Evolutionary conservation across 2,329 filamentous ascomycete species (phyloP).

Genomic region (Drechmeria coniospora): DNA sequence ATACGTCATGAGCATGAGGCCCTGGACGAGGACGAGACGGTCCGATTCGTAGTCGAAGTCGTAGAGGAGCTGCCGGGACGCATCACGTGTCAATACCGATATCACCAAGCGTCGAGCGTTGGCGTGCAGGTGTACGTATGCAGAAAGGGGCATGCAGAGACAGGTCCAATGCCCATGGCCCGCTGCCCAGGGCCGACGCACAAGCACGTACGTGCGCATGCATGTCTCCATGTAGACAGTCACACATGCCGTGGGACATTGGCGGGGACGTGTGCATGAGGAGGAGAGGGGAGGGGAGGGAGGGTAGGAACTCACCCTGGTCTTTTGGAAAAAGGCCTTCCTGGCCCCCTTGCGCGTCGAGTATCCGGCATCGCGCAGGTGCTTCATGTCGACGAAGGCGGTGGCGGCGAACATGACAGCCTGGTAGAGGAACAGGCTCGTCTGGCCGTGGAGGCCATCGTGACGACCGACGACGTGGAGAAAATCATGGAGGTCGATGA

Average conservation of each 20-base stretch:
- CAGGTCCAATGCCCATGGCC: too few species aligned
- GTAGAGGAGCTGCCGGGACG: conserved; percentile 57
- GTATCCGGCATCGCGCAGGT: conserved; percentile 65
- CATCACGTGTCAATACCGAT: conserved; percentile 12
- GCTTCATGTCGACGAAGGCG: conserved; percentile 71
- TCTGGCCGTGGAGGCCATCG: conserved; percentile 54
- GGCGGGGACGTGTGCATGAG: too few species aligned
- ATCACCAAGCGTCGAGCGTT: too few species aligned
- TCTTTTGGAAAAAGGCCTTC: conserved; percentile 78
- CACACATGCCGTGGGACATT: too few species aligned
- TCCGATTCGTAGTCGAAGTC: conserved; percentile 93
- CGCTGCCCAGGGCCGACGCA: too few species aligned
- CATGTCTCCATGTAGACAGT: too few species aligned
- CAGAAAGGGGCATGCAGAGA: too few species aligned
- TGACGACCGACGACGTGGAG: conserved; percentile 43
- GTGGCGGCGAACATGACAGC: conserved; percentile 89
- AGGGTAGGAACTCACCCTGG: conserved; percentile 45
- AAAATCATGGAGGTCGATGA: conserved; percentile 55
- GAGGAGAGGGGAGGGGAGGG: background rate
- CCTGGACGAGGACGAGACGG: conserved; percentile 76
- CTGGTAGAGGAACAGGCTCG: conserved; percentile 81
- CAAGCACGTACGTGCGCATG: too few species aligned
- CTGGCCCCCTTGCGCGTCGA: conserved; percentile 63
- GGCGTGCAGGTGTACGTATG: too few species aligned
- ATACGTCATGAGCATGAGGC: conserved; percentile 82